Evolutionary conservation across 1,284 basidiomycete genomes (phyloP).

Genomic region (Rhizopogon hawkerae): DNA sequence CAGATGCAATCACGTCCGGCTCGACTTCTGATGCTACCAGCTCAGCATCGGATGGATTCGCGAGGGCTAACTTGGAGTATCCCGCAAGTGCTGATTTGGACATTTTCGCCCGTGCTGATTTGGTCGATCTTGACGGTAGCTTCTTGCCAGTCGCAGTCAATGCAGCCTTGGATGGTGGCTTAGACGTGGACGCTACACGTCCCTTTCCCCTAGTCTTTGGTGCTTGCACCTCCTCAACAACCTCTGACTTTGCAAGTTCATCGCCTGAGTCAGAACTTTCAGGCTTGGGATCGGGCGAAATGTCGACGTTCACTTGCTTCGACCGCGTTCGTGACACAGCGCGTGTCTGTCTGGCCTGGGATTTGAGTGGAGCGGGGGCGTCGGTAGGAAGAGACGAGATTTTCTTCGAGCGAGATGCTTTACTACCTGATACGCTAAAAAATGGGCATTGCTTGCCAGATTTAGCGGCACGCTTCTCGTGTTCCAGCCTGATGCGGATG

Average conservation of each 20-base stretch:
- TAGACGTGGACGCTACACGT: not conserved
- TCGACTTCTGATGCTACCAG: not conserved
- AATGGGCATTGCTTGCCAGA: slow-evolving; percentile 43
- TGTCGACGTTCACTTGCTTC: not conserved
- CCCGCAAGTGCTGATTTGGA: not conserved
- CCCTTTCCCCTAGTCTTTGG: not conserved
- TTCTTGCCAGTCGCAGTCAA: slow-evolving; percentile 1
- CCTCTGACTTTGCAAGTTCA: not conserved
- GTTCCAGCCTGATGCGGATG: slow-evolving; percentile 47
- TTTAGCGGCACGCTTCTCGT: slow-evolving; percentile 48
- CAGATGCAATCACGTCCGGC: not conserved
- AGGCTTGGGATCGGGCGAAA: not conserved
- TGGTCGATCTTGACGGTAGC: not conserved
- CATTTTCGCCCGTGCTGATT: not conserved
- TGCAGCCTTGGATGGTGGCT: not conserved
- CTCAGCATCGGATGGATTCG: not conserved
- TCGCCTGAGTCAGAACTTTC: not conserved
- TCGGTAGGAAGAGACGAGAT: too few species aligned
- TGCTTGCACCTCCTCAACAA: not conserved
- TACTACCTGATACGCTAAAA: slow-evolving; percentile 26
- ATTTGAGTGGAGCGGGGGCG: slow-evolving; percentile 3
- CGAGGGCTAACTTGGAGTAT: not conserved
- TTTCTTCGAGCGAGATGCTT: slow-evolving; percentile 2
- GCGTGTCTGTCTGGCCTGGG: slow-evolving; percentile 4
- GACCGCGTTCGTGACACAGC: slow-evolving; percentile 5